phyloP scores from a whole-genome alignment of 331 rosid species.

The Saraca asoca region DNA sequence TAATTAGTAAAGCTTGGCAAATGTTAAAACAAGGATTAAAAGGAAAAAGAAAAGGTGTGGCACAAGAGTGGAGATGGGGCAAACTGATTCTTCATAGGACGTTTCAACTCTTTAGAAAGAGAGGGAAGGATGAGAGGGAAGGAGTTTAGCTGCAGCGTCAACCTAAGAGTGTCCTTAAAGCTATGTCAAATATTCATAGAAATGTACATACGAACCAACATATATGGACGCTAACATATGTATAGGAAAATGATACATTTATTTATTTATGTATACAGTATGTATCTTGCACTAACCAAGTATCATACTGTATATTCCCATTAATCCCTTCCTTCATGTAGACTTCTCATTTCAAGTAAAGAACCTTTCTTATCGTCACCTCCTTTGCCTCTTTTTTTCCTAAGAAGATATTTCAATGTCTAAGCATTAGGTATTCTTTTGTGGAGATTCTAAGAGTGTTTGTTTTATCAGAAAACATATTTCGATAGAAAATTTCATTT shows the following conservation, averaged over 20 bases:
- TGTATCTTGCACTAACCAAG: constrained; percentile 30
- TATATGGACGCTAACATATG: constrained; percentile 26
- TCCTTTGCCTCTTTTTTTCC: background rate
- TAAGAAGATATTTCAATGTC: too few relatives aligned
- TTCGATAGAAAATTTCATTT: too few relatives aligned
- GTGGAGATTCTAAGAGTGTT: too few relatives aligned
- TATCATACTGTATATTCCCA: constrained; percentile 14
- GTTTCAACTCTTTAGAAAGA: constrained; percentile 67
- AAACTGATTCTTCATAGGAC: constrained; percentile 52
- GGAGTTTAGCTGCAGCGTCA: constrained; percentile 70
- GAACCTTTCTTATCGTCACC: constrained; percentile 27
- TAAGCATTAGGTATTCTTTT: too few relatives aligned
- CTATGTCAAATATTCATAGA: constrained; percentile 40
- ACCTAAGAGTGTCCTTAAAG: constrained; percentile 74
- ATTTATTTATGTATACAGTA: too few relatives aligned
- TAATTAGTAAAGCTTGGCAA: too few relatives aligned
- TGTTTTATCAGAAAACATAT: too few relatives aligned
- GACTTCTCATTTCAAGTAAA: constrained; percentile 43
- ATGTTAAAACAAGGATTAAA: too few relatives aligned
- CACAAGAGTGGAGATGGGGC: too few relatives aligned
- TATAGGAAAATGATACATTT: background rate
- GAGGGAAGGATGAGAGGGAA: constrained; percentile 33
- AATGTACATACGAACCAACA: constrained; percentile 58
- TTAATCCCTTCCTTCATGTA: constrained; percentile 46
- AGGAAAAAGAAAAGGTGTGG: too few relatives aligned